A percentile compares a stretch with the other conserved stretches of the same genome.
These are phyloP conservation scores for Capronia epimyces DNA, from an alignment of 2,329 filamentous ascomycete genomes.

Conservation along the genomic window DNA sequence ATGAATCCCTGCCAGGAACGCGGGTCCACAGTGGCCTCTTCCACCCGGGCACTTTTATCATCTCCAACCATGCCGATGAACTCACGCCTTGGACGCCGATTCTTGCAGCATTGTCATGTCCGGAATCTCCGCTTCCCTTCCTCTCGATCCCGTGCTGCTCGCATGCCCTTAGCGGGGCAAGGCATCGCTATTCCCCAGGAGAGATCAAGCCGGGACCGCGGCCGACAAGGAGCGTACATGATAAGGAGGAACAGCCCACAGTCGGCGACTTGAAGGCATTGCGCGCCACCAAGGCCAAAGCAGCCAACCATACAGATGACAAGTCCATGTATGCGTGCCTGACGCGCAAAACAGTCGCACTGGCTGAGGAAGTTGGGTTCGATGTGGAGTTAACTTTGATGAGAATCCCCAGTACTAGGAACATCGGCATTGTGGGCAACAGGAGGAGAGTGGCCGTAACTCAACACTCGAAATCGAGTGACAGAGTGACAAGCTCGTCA, in stretches of 20 bases:
- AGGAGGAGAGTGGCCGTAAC: constrained; percentile 10
- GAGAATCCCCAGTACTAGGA: constrained; percentile 86
- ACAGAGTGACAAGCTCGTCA: constrained; percentile 16
- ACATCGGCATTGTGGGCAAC: constrained; percentile 73
- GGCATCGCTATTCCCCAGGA: constrained; percentile 53
- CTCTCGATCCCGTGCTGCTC: constrained; percentile 95
- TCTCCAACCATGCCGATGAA: constrained; percentile 96
- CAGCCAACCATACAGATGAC: constrained; percentile 35
- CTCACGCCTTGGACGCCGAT: constrained; percentile 93
- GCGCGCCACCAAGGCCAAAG: constrained; percentile 35
- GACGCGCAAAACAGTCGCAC: constrained; percentile 66
- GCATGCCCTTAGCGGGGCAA: constrained; percentile 70
- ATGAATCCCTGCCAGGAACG: not conserved
- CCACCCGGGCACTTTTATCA: constrained; percentile 72
- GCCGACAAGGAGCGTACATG: constrained; percentile 23
- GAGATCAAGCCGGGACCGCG: constrained; percentile 13
- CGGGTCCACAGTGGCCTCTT: constrained; percentile 56
- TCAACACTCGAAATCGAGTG: not conserved
- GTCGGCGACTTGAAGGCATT: constrained; percentile 41
- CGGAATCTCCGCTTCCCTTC: constrained; percentile 65
- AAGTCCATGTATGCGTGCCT: constrained; percentile 77
- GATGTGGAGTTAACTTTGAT: constrained; percentile 75
- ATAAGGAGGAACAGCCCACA: constrained; percentile 30
- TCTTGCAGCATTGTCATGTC: constrained; percentile 59
- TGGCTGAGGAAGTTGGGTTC: constrained; percentile 70